Base-by-base conservation (phyloP, 2,329 filamentous ascomycete genomes). In the Colletotrichum melonis region DNA sequence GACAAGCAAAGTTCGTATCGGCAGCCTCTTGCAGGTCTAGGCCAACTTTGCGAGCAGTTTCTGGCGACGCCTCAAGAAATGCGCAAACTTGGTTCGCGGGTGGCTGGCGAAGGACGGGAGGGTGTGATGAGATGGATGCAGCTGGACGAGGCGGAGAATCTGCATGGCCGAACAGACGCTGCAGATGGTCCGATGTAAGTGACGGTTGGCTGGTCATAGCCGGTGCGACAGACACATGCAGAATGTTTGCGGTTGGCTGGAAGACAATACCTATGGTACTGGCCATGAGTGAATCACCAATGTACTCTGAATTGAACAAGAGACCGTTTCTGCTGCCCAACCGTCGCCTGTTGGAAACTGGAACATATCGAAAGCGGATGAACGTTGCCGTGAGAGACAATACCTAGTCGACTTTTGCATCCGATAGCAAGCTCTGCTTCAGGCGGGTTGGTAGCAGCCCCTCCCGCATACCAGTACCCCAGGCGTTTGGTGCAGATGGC, bases 391-490 rank as follows among this genome's bases (percentile, higher is more conserved):
- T 42, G 28, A 54, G 28, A 9, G 32, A 5, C 28, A 28, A 54
- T 30, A 35, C 32, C 32, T 35, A n/a, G 11, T 54, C 7, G n/a
- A n/a, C 16, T 49, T 49, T 19, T 49, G 19, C 42, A 63, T 38
- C 26, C 38, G 24, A 49, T 26, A 11, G 28, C 32, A 35, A 52
- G 57, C 42, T n/a, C 16, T n/a, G 22, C 16, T 24, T 63, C 66
- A 42, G 70, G 38, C 56, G 30, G 46, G 59, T 63, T 58, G 54
- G 46, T 14, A 63, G 54, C 69, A 72, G 55, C 58, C 69, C 69
- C 69, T 68, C 49, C 58, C 28, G 42, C 42, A 49, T 49, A 49
- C n/a, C 24, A 5, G 16, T 32, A 14, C 26, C 54, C 35, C 65
- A 26, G 38, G 22, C 19, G 30, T 32, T 22, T 49, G 42, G 42